Evolutionary conservation across 345 rosid species (phyloP), one percentile per base, ranked within the genome.

Genomic region (Capsella bursapastoris): DNA sequence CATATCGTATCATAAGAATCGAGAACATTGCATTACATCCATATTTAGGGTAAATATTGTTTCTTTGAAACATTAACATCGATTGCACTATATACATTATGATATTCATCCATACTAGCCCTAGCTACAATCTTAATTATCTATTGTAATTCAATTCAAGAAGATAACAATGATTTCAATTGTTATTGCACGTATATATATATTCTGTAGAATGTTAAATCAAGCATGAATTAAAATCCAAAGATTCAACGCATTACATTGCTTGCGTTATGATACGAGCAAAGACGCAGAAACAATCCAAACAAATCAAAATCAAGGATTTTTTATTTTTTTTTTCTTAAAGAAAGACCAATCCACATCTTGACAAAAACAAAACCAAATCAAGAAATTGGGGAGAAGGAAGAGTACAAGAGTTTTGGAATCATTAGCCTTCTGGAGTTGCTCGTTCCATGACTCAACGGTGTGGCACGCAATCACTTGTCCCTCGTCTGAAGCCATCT

Each of bases 391-490:
- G 4, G 0, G 13, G 4, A 4, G 41, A 59, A 43, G 62, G 43
- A 40, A 28, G 10, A 52, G 29, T 86, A 93, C 98, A 82, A 93
- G 91, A 72, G 88, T 79, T 73, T 86, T 85, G 51, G 90, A 74
- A n/a, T 78, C 88, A 22, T 86, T 86, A 43, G 80, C 79, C 80
- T 75, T 85, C 73, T 76, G 66, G 13, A 93, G 79, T 43, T 91
- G 88, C 51, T 87, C 81, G 51, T 70, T 79, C 97, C 96, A 91
- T 34, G 78, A 78, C 32, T 89, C 90, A 15, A 84, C 68, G 44
- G 86, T 83, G 88, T 87, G 94, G 73, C 96, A 91, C 2, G 81
- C 66, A 59, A 91, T 82, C 57, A 93, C 92, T 56, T 88, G 91
- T 60, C 97, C 96, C 34, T 86, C 92, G 75, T 87, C 91, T 13